Percentiles rank a stretch among this genome's conserved stretches.
Evolutionary conservation across 1,284 basidiomycete species (phyloP).

Genomic region (Leccinum laetum): DNA sequence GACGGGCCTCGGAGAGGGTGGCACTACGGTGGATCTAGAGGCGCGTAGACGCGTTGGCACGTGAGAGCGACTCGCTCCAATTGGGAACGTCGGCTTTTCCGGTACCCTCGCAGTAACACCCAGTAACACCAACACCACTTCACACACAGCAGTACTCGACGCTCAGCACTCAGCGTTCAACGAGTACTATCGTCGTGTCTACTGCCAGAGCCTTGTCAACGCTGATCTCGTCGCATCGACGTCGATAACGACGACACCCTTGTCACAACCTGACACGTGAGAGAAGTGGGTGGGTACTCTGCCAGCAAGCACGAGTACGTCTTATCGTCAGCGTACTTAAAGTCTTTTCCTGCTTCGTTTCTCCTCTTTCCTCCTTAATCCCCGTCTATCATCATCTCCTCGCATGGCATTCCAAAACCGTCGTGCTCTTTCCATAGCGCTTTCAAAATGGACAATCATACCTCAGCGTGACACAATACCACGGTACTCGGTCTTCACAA

Average conservation of each 20-base stretch:
- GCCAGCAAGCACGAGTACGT: not conserved
- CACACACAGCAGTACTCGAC: not conserved
- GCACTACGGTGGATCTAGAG: conserved; percentile 68
- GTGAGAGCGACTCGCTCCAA: conserved; percentile 15
- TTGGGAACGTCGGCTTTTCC: conserved; percentile 2
- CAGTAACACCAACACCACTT: not conserved
- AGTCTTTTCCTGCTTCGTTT: conserved; percentile 13
- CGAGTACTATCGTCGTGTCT: too few species aligned
- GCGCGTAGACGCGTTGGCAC: conserved; percentile 40
- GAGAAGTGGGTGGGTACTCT: conserved; percentile 17
- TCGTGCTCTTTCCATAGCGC: conserved; percentile 25
- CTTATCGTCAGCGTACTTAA: not conserved
- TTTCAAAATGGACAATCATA: conserved; percentile 21
- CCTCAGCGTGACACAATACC: conserved; percentile 31
- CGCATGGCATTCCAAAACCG: not conserved
- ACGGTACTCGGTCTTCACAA: conserved; percentile 57
- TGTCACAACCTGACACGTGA: conserved; percentile 19
- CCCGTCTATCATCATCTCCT: not conserved
- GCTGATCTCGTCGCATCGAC: not conserved
- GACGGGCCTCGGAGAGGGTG: conserved; percentile 87
- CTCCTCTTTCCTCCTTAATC: conserved; percentile 10
- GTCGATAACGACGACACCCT: not conserved
- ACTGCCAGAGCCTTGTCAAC: not conserved
- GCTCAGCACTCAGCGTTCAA: not conserved
- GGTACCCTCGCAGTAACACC: not conserved